These are phyloP conservation scores for Boletus sensibilis DNA, from an alignment of 768 basidiomycete genomes.

Conservation along the genomic window DNA sequence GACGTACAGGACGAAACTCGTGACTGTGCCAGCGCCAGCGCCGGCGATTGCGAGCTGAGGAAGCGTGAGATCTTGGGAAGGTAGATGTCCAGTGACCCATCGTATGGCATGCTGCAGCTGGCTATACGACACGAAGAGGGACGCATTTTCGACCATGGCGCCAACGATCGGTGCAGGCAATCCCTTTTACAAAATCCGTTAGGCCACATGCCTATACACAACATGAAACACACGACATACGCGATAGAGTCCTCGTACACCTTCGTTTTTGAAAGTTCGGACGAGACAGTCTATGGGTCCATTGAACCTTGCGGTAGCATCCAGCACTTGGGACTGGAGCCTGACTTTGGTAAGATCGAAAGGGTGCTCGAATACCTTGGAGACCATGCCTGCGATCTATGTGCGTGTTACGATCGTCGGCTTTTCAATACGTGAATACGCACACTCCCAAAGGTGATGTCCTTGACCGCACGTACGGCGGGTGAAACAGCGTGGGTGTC, in stretches of 20 bases:
- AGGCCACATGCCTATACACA: background rate
- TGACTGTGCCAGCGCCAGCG: slow-evolving; percentile 80
- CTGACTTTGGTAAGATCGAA: slow-evolving; percentile 95
- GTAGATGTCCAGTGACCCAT: slow-evolving; percentile 34
- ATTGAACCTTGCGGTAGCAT: slow-evolving; percentile 64
- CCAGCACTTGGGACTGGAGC: slow-evolving; percentile 86
- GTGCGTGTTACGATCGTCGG: background rate
- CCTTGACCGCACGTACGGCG: slow-evolving; percentile 36
- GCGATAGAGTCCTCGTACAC: slow-evolving; percentile 80
- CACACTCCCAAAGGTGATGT: slow-evolving; percentile 59
- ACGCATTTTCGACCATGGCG: slow-evolving; percentile 90
- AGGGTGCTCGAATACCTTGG: slow-evolving; percentile 89
- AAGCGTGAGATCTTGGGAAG: slow-evolving; percentile 49
- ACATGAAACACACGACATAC: slow-evolving; percentile 46
- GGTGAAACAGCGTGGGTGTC: slow-evolving; percentile 17
- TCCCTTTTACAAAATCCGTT: slow-evolving; percentile 51
- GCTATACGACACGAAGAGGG: slow-evolving; percentile 83
- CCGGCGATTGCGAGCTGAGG: slow-evolving; percentile 77
- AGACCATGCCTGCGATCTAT: slow-evolving; percentile 82
- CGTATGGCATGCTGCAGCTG: slow-evolving; percentile 67
- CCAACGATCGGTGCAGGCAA: slow-evolving; percentile 88
- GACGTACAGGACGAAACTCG: slow-evolving; percentile 84
- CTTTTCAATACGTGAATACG: slow-evolving; percentile 22
- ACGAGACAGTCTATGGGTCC: slow-evolving; percentile 87
- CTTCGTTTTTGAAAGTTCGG: slow-evolving; percentile 80